Conservation (phyloP, 179 eudicot species). For the Silene coronaria region DNA sequence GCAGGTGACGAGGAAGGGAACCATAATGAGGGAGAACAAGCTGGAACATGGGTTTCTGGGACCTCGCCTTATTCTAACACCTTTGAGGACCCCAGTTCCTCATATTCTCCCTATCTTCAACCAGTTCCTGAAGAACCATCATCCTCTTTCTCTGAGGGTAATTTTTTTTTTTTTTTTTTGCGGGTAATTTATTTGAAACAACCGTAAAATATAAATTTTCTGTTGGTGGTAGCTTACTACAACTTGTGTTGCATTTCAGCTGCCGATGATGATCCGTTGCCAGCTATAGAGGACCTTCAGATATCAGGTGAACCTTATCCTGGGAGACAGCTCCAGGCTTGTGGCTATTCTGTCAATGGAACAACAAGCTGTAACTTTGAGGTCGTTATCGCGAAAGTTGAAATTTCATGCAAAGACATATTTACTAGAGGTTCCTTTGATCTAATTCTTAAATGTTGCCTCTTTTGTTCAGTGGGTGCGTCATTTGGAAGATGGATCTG, state of each 20-base stretch:
- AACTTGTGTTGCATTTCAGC: constrained; percentile 35
- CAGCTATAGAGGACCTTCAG: constrained; percentile 78
- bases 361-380: constrained; percentile 96
- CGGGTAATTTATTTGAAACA: constrained; percentile 42
- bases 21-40: constrained; percentile 46
- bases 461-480: constrained; percentile 75
- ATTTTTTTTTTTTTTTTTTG: constrained; percentile 48
- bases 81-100: constrained; percentile 53
- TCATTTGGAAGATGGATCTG: constrained; percentile 93
- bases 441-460: constrained; percentile 14
- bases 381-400: constrained; percentile 39
- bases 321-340: constrained; percentile 72
- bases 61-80: constrained; percentile 48
- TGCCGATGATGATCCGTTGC: constrained; percentile 87
- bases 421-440: constrained; percentile 6
- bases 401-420: constrained; percentile 2
- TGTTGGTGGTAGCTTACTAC: constrained; percentile 10
- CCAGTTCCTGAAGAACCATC: constrained; percentile 86
- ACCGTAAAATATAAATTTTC: background rate
- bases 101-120: constrained; percentile 62
- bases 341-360: constrained; percentile 82
- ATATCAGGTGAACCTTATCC: constrained; percentile 93
- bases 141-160: constrained; percentile 91
- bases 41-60: constrained; percentile 52
- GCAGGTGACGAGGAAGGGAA: constrained; percentile 45